Conservation (phyloP, 768 basidiomycete species). For the Auricularia cornea region DNA sequence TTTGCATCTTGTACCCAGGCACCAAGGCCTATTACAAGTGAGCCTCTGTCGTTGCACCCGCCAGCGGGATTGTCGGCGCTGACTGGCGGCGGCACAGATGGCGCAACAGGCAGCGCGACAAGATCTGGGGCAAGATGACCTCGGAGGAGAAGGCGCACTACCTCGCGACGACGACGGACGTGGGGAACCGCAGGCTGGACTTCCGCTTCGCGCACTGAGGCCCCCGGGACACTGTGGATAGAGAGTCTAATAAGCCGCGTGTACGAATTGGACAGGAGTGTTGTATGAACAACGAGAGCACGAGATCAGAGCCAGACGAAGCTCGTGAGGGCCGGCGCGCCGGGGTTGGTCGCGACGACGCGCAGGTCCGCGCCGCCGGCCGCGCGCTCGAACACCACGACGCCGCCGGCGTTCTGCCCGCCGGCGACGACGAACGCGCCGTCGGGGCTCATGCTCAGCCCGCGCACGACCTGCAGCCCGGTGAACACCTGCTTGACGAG, state of each 20-base stretch:
- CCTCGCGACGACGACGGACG: conserved; percentile 50
- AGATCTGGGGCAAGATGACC: conserved; percentile 36
- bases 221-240: too few relatives aligned
- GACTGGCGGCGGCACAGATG: not conserved
- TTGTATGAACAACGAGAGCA: too few relatives aligned
- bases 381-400: conserved; percentile 47
- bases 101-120: not conserved
- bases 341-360: conserved; percentile 45
- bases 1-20: not conserved
- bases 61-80: too few relatives aligned
- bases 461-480: conserved; percentile 53
- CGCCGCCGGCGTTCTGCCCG: conserved; percentile 45
- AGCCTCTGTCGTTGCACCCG: too few relatives aligned
- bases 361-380: conserved; percentile 45
- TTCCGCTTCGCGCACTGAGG: conserved; percentile 52
- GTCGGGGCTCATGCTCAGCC: conserved; percentile 49
- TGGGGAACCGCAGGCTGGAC: conserved; percentile 51
- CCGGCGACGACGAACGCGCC: conserved; percentile 50
- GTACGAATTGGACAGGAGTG: too few relatives aligned
- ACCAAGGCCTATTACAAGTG: not conserved
- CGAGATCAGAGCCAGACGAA: not conserved
- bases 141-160: conserved; percentile 28
- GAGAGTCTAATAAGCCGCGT: too few relatives aligned
- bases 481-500: conserved; percentile 52
- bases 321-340: not conserved